Evolutionary conservation across 2,329 filamentous ascomycete genomes (phyloP), one percentile per base, ranked within the genome.

Genomic region (Nothophoma quercina): DNA sequence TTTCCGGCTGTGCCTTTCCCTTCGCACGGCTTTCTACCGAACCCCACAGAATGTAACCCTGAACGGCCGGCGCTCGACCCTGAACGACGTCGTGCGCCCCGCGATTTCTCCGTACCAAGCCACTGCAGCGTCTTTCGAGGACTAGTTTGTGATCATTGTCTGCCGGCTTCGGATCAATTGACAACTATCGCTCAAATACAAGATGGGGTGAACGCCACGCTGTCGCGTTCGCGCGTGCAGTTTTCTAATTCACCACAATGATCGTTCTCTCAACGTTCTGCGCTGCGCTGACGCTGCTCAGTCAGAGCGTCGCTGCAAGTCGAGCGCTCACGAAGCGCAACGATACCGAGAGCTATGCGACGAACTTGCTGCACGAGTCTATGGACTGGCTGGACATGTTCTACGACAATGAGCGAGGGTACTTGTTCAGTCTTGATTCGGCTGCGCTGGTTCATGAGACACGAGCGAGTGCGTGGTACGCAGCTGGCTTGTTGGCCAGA

Each of bases 391-490:
- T 85, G 74, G 84, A 86, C 59, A 71, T 67, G 2, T 81, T 78
- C 47, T 86, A 85, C 59, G 84, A 87, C 55, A 46, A 72, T 2
- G 68, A 70, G 2, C 78, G 78, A 5, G 80, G 80, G 0, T 86
- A 86, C 51, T 67, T 86, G 13, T 84, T 83, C 64, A 76, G 80
- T 35, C 77, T 82, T 30, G 71, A 76, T 50, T 71, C 75, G 2
- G 65, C 75, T 7, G 80, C 82, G 0, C 71, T 84, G 6, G 75
- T 78, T 2, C 83, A 86, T 53, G 83, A 85, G 35, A 86, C 83
- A 0, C 77, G 83, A 45, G 80, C 78, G 34, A 83, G 82, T 0
- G 77, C 77, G 0, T 87, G 85, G 84, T 86, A 87, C 65, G 82
- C 83, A 0, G 74, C 82, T 4, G 84, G 84, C 0, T 74, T 87